Evolutionary conservation across 2,329 filamentous ascomycete species (phyloP), one percentile per base, ranked within the genome.

Genomic region (Ceratocystis albifundus): DNA sequence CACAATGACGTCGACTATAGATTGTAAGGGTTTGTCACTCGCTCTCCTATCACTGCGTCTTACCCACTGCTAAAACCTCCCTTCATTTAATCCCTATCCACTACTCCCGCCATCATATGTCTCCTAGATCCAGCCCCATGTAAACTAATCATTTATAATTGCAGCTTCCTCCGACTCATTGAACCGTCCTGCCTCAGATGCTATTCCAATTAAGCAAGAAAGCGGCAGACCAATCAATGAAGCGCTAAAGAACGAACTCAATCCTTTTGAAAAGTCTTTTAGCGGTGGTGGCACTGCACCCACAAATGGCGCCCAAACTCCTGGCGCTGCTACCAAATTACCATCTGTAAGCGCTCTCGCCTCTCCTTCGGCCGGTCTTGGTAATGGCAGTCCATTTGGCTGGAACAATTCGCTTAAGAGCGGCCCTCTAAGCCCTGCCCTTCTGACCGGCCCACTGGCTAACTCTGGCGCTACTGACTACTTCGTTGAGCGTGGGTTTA

Each of bases 231-330:
- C 59, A 28, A 57, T 64, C 4, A 65, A 62, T 32, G 66, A 68
- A 22, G 55, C 80, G 65, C 76, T 91, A 74, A 87, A 84, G 71
- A 83, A 88, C 75, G 94, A 97, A 79, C 91, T 91, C 68, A 97
- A 99, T 76, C 93, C 94, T 7, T 97, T 99, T 73, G 94, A 97
- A 75, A 90, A 94, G 76, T 96, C 93, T 5, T 99, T 99, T 74
- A 86, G 83, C 71, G 79, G 81, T 69, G 78, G 78, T 65, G 77
- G 80, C 28, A 36, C 36, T 28, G 30, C 48, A 59, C 62, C 62
- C 5, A 59, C 55, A 59, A 62, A 57, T 28, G 64, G 66, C n/a
- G 53, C 63, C 10, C 66, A 96, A 75, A 96, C 93, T 41, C 91
- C 93, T 17, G 89, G 90, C 71, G 59, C 62, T n/a, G 88, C 84